A percentile compares a stretch with the other conserved stretches of the same genome.
These are phyloP conservation scores for Ambrosia hybrid DNA, from an alignment of 140 eudicot genomes.

Conservation along the genomic window DNA sequence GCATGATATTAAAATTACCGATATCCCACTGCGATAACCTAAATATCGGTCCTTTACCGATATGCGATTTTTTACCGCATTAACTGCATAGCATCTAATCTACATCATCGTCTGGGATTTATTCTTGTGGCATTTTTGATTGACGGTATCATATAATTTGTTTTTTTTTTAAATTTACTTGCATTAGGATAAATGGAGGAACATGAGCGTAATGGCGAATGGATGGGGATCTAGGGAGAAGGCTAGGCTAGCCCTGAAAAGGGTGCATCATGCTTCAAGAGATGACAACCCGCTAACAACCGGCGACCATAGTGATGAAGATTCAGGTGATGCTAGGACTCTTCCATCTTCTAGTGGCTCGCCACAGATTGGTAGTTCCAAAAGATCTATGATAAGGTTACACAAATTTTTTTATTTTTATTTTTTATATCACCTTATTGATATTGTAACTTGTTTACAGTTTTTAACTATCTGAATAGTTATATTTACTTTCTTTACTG, in stretches of 20 bases:
- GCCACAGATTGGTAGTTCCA: slow-evolving; percentile 68
- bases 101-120: not conserved
- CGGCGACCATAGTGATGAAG: slow-evolving; percentile 68
- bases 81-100: no score
- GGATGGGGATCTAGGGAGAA: slow-evolving; percentile 95
- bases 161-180: slow-evolving; percentile 18
- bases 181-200: slow-evolving; percentile 94
- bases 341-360: slow-evolving; percentile 68
- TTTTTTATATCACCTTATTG: not conserved
- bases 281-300: slow-evolving; percentile 60
- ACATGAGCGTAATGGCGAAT: slow-evolving; percentile 98
- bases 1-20: no score
- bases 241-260: slow-evolving; percentile 72
- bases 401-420: not conserved
- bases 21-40: no score
- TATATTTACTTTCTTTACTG: slow-evolving; percentile 4
- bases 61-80: no score
- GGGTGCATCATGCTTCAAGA: slow-evolving; percentile 56
- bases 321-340: slow-evolving; percentile 55
- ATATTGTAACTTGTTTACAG: slow-evolving; percentile 1
- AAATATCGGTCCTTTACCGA: no score
- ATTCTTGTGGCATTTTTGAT: not conserved
- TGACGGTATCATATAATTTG: not conserved
- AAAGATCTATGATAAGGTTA: slow-evolving; percentile 89
- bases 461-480: slow-evolving; percentile 2